Conservation (phyloP, 768 basidiomycete species). For the Saitozyma sp. region DNA sequence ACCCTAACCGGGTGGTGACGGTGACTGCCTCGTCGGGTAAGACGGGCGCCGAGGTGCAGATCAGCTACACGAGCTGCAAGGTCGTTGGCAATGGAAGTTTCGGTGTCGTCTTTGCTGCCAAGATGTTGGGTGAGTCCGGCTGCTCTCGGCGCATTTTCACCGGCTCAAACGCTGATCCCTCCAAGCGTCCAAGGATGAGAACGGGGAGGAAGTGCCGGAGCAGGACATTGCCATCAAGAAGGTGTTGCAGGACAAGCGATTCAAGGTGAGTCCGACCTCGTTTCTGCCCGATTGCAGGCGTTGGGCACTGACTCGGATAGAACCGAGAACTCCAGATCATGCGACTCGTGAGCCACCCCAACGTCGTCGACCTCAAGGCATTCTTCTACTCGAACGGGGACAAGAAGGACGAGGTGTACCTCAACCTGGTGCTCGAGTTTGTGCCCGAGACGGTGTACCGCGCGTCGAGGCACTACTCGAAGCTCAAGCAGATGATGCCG, state of each 20-base stretch:
- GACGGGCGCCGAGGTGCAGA: slow-evolving; percentile 78
- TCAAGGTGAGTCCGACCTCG: slow-evolving; percentile 76
- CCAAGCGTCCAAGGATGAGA: slow-evolving; percentile 33
- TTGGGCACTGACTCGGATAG: slow-evolving; percentile 56
- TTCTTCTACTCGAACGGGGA: slow-evolving; percentile 99
- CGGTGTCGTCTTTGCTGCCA: slow-evolving; percentile 97
- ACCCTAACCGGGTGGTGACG: slow-evolving; percentile 93
- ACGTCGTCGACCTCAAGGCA: slow-evolving; percentile 94
- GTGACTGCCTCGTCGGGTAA: slow-evolving; percentile 95
- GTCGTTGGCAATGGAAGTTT: slow-evolving; percentile 99
- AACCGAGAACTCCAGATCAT: slow-evolving; percentile 99
- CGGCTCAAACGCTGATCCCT: background rate
- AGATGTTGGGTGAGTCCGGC: slow-evolving; percentile 60
- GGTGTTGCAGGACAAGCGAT: slow-evolving; percentile 98
- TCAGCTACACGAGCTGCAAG: slow-evolving; percentile 95
- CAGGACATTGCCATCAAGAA: slow-evolving; percentile 98
- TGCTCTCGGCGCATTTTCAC: too few species aligned
- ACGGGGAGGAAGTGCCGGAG: slow-evolving; percentile 42
- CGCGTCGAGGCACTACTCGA: slow-evolving; percentile 96
- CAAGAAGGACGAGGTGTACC: slow-evolving; percentile 99
- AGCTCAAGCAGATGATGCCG: slow-evolving; percentile 99
- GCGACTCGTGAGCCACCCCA: slow-evolving; percentile 93
- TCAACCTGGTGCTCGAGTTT: slow-evolving; percentile 98
- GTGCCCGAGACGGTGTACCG: slow-evolving; percentile 99
- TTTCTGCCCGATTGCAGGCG: background rate